Conservation (phyloP, 805 yeast species). For the Crinitomyces ghanaensis region DNA sequence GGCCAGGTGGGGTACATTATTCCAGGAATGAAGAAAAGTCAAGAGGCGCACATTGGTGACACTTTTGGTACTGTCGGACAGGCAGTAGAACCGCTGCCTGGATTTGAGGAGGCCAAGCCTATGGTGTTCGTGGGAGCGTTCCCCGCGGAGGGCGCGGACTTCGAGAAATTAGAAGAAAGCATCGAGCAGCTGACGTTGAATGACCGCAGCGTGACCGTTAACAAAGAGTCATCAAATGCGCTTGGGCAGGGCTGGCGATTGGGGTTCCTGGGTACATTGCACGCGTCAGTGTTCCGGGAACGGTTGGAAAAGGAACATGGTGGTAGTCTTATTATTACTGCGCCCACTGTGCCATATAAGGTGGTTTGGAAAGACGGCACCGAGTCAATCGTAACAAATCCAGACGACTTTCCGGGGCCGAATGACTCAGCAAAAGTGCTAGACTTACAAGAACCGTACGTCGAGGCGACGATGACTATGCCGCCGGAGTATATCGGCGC, state of each 20-base stretch:
- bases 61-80: conserved; percentile 51
- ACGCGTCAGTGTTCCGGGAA: conserved; percentile 90
- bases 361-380: conserved; percentile 55
- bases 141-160: conserved; percentile 90
- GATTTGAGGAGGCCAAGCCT: conserved; percentile 93
- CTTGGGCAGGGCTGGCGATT: conserved; percentile 96
- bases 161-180: conserved; percentile 79
- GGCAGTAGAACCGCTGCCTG: conserved; percentile 70
- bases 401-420: conserved; percentile 81
- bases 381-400: conserved; percentile 65
- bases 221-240: conserved; percentile 86
- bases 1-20: conserved; percentile 94
- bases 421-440: conserved; percentile 33
- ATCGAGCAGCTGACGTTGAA: conserved; percentile 79
- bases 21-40: conserved; percentile 86
- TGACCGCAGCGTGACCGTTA: conserved; percentile 83
- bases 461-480: conserved; percentile 78
- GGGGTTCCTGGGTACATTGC: conserved; percentile 88
- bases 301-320: conserved; percentile 90
- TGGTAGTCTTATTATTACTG: conserved; percentile 79
- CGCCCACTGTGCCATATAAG: conserved; percentile 92
- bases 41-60: conserved; percentile 86
- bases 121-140: conserved; percentile 98
- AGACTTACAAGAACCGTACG: conserved; percentile 68
- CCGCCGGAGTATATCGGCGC: conserved; percentile 84